Percentiles rank a stretch among this genome's conserved stretches.
These are phyloP conservation scores for Tulasnella sp. DNA, from an alignment of 768 basidiomycete genomes.

Conservation along the genomic window DNA sequence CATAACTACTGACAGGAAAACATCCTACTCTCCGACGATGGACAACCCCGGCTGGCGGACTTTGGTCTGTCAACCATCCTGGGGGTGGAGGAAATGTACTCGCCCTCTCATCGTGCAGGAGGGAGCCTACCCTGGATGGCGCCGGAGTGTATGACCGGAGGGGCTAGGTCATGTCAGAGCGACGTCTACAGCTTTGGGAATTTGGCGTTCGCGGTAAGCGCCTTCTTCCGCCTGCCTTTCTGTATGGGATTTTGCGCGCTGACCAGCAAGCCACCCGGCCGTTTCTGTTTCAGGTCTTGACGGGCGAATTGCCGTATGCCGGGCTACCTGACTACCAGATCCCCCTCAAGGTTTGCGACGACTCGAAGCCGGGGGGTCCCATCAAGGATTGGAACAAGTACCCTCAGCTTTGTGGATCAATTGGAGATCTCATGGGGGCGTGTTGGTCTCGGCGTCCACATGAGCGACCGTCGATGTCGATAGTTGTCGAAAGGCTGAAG, in stretches of 20 bases:
- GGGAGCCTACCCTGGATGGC: neutral
- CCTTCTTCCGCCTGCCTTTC: neutral
- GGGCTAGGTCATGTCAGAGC: neutral
- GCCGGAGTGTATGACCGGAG: neutral
- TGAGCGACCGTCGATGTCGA: no score
- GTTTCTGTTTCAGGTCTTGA: no score
- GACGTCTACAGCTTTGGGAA: neutral
- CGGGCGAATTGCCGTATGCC: no score
- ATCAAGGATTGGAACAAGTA: no score
- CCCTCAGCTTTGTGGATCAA: no score
- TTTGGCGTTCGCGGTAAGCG: neutral
- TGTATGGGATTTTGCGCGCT: neutral
- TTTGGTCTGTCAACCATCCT: neutral
- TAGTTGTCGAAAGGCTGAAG: no score
- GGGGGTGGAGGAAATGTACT: neutral
- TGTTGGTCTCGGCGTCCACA: no score
- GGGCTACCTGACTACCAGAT: no score
- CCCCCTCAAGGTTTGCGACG: no score
- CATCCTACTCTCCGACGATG: neutral
- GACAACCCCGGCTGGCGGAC: neutral
- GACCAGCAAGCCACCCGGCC: no score
- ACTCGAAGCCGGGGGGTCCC: no score
- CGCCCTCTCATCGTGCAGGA: neutral
- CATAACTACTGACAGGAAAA: neutral
- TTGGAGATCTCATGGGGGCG: no score